phyloP scores from a whole-genome alignment of 257 asterid genomes.

The Phtheirospermum japonicum region DNA sequence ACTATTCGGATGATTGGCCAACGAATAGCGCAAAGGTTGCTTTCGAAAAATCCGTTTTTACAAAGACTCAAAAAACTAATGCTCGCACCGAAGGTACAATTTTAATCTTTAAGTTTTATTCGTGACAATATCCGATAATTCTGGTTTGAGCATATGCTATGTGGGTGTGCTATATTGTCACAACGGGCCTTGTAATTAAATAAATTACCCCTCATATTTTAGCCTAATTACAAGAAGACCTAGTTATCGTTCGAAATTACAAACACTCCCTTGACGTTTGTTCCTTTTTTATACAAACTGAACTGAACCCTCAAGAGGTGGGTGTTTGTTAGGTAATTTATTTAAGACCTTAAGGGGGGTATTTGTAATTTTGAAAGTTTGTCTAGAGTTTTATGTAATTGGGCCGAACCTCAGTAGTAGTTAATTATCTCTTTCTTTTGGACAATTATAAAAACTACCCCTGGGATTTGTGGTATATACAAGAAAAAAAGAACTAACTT shows the following conservation, averaged over 20 bases:
- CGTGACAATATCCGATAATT: neutral
- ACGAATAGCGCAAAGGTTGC: conserved; percentile 75
- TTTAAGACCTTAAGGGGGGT: too few relatives aligned
- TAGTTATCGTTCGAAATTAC: neutral
- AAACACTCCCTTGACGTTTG: too few relatives aligned
- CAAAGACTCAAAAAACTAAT: conserved; percentile 90
- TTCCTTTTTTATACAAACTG: too few relatives aligned
- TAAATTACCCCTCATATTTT: neutral
- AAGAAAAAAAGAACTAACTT: too few relatives aligned
- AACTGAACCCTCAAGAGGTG: too few relatives aligned
- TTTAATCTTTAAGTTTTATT: neutral
- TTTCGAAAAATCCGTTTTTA: conserved; percentile 75
- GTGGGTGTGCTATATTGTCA: neutral
- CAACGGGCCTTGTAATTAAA: neutral
- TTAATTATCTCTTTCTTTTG: too few relatives aligned
- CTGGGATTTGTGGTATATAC: too few relatives aligned
- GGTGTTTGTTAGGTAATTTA: too few relatives aligned
- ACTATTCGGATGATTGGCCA: conserved; percentile 89
- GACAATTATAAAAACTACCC: too few relatives aligned
- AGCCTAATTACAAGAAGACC: neutral
- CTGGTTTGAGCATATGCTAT: neutral
- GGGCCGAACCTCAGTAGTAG: too few relatives aligned
- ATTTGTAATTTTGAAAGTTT: too few relatives aligned
- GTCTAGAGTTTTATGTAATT: too few relatives aligned
- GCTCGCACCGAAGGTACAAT: conserved; percentile 83